Base-by-base conservation (phyloP, 2,329 filamentous ascomycete genomes). In the Thelonectria blattea region DNA sequence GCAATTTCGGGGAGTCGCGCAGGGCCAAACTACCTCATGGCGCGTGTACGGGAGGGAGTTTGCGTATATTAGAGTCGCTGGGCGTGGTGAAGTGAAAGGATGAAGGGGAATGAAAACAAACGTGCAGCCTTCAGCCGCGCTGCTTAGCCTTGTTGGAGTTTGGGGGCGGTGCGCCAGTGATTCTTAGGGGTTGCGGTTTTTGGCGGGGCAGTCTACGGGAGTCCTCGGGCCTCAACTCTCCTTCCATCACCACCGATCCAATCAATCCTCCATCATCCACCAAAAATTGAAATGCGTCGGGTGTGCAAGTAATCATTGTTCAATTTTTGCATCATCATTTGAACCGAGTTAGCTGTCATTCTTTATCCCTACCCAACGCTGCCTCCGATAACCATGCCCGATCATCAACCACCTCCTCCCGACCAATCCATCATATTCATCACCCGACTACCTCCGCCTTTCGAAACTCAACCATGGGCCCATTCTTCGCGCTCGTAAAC, bases 401-500 rank as follows among this genome's bases (percentile, higher is more conserved):
- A 20, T n/a, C n/a, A n/a, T n/a, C n/a, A n/a, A n/a, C n/a, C n/a
- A n/a, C n/a, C n/a, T n/a, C n/a, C n/a, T n/a, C n/a, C n/a, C n/a
- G n/a, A n/a, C n/a, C n/a, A n/a, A n/a, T n/a, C n/a, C n/a, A n/a
- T n/a, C n/a, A n/a, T n/a, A n/a, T n/a, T n/a, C n/a, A n/a, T n/a
- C n/a, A n/a, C 22, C 27, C 27, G 5, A 20, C 58, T 20, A 51
- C 63, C 37, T 72, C 66, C 8, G 65, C 73, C 65, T 66, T 73
- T 50, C 74, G 71, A 68, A 89, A 89, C 76, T 91, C 85, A 58
- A 92, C 78, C 76, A 90, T 81, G 1, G 88, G 87, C 0, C 90
- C 90, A 69, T 90, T 83, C 78, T 92, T 93, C 68, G 84, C 79
- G 68, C 88, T 90, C 32, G 90, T 91, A 74, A 93, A 92, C 17